Evolutionary conservation across 352 stramenopile genomes (phyloP), one percentile per base, ranked within the genome.

Genomic region (Pelagophyceae sp.): DNA sequence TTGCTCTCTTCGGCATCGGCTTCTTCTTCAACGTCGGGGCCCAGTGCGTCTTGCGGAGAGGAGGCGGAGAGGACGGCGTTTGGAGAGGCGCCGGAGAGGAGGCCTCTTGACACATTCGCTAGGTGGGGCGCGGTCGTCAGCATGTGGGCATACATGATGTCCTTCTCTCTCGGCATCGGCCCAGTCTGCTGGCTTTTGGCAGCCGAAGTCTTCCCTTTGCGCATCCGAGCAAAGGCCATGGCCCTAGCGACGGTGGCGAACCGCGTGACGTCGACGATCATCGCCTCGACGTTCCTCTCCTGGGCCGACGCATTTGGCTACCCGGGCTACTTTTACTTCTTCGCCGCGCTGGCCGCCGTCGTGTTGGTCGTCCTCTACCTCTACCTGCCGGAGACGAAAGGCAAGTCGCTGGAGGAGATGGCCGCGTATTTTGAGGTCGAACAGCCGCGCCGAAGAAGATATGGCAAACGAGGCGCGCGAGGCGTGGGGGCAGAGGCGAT

Each of bases 161-260:
- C 86, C 51, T 92, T 90, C 75, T 85, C 79, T 72, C 58, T 90
- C 67, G 87, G 87, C 72, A 81, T 87, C 76, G 86, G 86, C 32
- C 86, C 86, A 31, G 83, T 83, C 19, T 80, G 76, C 32, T 92
- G 87, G 87, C 76, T 90, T 19, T 81, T 89, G 70, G 80, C 85
- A 25, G 84, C 85, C 0, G 87, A 92, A 80, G 81, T 92, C 0
- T 90, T 91, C 77, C 72, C 79, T 65, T 88, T 82, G 31, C 82
- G 77, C 38, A 88, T 89, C 77, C 84, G 87, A 27, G 85, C 84
- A 0, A 91, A 90, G 79, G 87, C 80, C 11, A 89, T 91, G 83
- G 84, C 79, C 61, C 50, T 91, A 3, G 83, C 85, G 38, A 87
- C 83, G 0, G 83, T 88, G 54, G 80, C 81, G 33, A 91, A 91